Evolutionary conservation across 2,329 filamentous ascomycete genomes (phyloP).

Genomic region (Verticillium dahliae): DNA sequence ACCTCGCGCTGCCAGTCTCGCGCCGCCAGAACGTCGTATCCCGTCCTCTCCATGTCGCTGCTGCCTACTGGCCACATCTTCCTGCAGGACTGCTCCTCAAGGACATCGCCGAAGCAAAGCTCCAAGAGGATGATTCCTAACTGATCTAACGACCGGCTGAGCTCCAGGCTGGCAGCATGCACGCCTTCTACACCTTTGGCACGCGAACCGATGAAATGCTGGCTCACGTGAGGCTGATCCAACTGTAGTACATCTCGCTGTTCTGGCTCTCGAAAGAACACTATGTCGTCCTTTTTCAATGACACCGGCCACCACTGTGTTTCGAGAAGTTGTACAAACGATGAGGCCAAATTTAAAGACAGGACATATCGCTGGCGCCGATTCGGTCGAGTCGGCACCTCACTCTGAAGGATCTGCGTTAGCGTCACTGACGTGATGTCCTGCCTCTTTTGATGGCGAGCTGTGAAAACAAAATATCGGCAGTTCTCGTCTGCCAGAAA

Average conservation of each 20-base stretch:
- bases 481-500: slow-evolving; percentile 11
- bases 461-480: slow-evolving; percentile 12
- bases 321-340: slow-evolving; percentile 17
- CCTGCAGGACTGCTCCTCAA: slow-evolving; percentile 12
- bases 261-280: not conserved
- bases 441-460: not conserved
- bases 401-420: slow-evolving; percentile 9
- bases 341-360: slow-evolving; percentile 16
- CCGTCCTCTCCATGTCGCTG: not conserved
- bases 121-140: slow-evolving; percentile 2
- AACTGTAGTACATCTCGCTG: slow-evolving; percentile 2
- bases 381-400: slow-evolving; percentile 4
- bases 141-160: not conserved
- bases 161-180: not conserved
- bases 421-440: slow-evolving; percentile 6
- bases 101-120: slow-evolving; percentile 1
- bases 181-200: not conserved
- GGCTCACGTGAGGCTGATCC: slow-evolving; percentile 12
- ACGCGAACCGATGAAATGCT: not conserved
- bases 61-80: slow-evolving; percentile 34
- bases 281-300: slow-evolving; percentile 13
- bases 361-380: slow-evolving; percentile 14
- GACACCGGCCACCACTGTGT: slow-evolving; percentile 15
- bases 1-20: slow-evolving; percentile 3
- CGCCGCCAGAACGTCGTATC: slow-evolving; percentile 6